Base-by-base conservation (phyloP, 2,329 filamentous ascomycete species). In the Dactylellina parvicollis region DNA sequence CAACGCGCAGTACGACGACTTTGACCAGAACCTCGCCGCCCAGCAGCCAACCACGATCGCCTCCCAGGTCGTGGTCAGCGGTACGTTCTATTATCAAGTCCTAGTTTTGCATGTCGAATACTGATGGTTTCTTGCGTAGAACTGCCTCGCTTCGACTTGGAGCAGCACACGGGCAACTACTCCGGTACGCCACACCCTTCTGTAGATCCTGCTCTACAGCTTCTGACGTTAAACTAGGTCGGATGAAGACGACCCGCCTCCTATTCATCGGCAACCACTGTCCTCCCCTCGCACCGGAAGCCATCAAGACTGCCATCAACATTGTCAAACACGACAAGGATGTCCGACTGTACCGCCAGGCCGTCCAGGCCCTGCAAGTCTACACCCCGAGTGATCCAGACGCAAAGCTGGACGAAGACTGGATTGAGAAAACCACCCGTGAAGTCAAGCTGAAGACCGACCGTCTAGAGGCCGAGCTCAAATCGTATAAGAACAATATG, bases 401-500 rank as follows among this genome's bases (percentile, higher is more conserved):
- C 75, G 88, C 90, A 1, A 79, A 81, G 1, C 83, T 84, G 62
- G 92, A 98, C 78, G 82, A 84, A 20, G 82, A 83, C n/a, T 98
- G 94, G 94, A 85, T 90, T n/a, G 85, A 89, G 5, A 84, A 82
- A 67, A 77, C 75, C 9, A 89, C 86, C 36, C 86, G 88, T 20
- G 87, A 86, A 75, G 83, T 85, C 56, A 86, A 87, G 76, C 82
- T 83, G 1, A 90, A 96, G 80, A 89, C 89, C 0, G 84, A 87
- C 62, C 87, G 90, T n/a, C 84, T 98, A 62, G 92, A 97, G 79
- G 83, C 86, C 14, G 92, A 98, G 80, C 84, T 99, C 18, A 93
- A 92, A 80, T 90, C 89, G 0, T 98, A 98, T 81, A 96, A 95
- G 82, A 96, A 97, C 79, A 99, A 98, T 78, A 83, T 98, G 44